phyloP scores from a whole-genome alignment of 2,329 filamentous ascomycete species.

The Apiospora rasikravindrae region DNA sequence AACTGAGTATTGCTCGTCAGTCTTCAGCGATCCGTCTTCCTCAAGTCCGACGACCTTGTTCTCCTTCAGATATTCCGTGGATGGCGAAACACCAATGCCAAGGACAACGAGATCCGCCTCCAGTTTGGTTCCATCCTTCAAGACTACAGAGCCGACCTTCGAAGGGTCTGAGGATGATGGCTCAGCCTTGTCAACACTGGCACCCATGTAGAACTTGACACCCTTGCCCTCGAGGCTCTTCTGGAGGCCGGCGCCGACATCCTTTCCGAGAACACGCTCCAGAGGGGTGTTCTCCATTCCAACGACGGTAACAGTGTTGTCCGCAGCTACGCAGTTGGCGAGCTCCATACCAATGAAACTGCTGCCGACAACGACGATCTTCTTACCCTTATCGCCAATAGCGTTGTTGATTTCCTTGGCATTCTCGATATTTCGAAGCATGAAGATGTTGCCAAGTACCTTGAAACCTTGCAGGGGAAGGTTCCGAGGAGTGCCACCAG shows the following conservation, averaged over 20 bases:
- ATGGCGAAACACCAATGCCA: constrained; percentile 85
- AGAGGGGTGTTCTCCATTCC: constrained; percentile 88
- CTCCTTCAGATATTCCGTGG: constrained; percentile 79
- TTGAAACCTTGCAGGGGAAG: constrained; percentile 87
- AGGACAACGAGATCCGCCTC: constrained; percentile 90
- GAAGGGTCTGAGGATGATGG: constrained; percentile 70
- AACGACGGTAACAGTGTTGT: constrained; percentile 84
- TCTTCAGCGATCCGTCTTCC: constrained; percentile 83
- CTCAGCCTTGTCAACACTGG: constrained; percentile 81
- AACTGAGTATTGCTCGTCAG: constrained; percentile 81
- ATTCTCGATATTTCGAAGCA: constrained; percentile 78
- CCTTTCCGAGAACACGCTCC: constrained; percentile 81
- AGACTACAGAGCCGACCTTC: constrained; percentile 77
- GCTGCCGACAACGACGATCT: constrained; percentile 88
- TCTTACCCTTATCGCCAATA: constrained; percentile 84
- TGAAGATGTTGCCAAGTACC: constrained; percentile 84
- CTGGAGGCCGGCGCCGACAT: constrained; percentile 83
- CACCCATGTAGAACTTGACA: constrained; percentile 84
- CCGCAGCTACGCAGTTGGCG: constrained; percentile 79
- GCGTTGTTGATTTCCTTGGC: constrained; percentile 78
- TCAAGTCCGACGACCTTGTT: constrained; percentile 75
- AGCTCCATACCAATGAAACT: constrained; percentile 99
- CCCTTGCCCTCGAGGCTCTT: constrained; percentile 82
- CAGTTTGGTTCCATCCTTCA: constrained; percentile 86
- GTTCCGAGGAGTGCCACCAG: constrained; percentile 77